Conservation (phyloP, 345 rosid genomes). For the Bruguiera gymnorhiza region DNA sequence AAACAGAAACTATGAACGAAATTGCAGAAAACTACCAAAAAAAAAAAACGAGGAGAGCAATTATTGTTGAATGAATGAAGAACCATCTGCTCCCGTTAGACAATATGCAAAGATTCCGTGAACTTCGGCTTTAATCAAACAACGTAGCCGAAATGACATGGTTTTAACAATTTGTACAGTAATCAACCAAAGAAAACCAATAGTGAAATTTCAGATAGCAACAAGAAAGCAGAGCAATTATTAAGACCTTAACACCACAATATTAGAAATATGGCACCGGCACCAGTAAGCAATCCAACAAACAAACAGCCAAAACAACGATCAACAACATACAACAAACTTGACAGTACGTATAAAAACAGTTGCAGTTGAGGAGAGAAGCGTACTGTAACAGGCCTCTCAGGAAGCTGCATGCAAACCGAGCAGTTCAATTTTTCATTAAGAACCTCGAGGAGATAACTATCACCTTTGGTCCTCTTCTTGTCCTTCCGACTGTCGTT, state of each 20-base stretch:
- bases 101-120: too few species aligned
- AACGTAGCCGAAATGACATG: too few species aligned
- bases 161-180: too few species aligned
- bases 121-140: too few species aligned
- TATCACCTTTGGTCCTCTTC: slow-evolving; percentile 3
- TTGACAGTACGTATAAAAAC: background rate
- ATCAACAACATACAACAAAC: background rate
- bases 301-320: background rate
- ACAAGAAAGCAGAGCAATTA: too few species aligned
- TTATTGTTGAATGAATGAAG: too few species aligned
- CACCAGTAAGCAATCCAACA: background rate
- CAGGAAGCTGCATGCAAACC: slow-evolving; percentile 55
- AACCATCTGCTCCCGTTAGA: too few species aligned
- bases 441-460: slow-evolving; percentile 34
- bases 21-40: too few species aligned
- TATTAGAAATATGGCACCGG: background rate
- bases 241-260: background rate
- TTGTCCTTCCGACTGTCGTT: background rate
- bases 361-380: background rate
- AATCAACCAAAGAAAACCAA: too few species aligned
- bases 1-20: too few species aligned
- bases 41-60: too few species aligned
- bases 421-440: slow-evolving; percentile 45
- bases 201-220: too few species aligned
- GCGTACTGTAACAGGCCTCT: slow-evolving; percentile 72